Evolutionary conservation across 495 filamentous ascomycete species (phyloP).

Genomic region (Astrocystis sublimbata): DNA sequence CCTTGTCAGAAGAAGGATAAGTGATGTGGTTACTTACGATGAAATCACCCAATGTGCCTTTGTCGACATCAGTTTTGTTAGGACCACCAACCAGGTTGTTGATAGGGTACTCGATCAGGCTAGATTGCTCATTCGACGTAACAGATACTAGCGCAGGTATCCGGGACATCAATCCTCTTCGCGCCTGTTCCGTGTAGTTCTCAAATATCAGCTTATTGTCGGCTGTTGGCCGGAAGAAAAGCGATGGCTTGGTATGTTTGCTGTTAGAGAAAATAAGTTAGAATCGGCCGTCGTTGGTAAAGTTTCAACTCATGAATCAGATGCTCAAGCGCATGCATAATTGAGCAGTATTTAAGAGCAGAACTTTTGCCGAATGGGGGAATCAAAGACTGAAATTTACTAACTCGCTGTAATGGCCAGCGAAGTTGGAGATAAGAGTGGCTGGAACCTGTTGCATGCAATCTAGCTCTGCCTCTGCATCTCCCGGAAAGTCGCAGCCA

Average conservation of each 20-base stretch:
- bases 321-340: too few species aligned
- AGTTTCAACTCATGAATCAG: too few species aligned
- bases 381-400: too few species aligned
- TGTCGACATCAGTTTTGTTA: slow-evolving; percentile 32
- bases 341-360: too few species aligned
- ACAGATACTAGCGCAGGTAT: slow-evolving; percentile 44
- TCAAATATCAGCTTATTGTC: slow-evolving; percentile 46
- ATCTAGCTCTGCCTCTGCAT: slow-evolving; percentile 37
- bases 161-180: slow-evolving; percentile 24
- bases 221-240: slow-evolving; percentile 44
- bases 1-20: too few species aligned
- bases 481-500: slow-evolving; percentile 40
- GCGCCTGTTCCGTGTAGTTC: slow-evolving; percentile 44
- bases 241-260: slow-evolving; percentile 30
- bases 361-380: too few species aligned
- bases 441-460: slow-evolving; percentile 47
- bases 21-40: too few species aligned
- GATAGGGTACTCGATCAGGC: slow-evolving; percentile 37
- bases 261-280: too few species aligned
- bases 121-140: slow-evolving; percentile 44
- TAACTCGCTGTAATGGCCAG: slow-evolving; percentile 43
- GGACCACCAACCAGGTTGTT: slow-evolving; percentile 36
- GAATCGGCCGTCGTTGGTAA: too few species aligned
- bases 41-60: slow-evolving; percentile 33
- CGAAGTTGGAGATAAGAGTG: slow-evolving; percentile 39